Conservation (phyloP, 2,329 filamentous ascomycete genomes). For the Phoma sp. region DNA sequence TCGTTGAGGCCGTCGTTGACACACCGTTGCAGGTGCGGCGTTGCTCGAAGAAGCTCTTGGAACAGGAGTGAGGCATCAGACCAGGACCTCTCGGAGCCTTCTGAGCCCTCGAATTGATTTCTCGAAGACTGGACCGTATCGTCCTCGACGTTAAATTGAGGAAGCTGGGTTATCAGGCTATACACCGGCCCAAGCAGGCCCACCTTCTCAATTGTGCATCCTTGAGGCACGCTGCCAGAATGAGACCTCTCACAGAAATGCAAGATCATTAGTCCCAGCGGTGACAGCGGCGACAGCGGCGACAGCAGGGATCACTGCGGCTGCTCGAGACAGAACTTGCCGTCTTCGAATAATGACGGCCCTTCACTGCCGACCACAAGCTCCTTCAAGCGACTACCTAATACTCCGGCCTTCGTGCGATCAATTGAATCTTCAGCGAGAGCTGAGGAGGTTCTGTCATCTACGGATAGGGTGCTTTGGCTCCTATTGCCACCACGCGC, state of each 20-base stretch:
- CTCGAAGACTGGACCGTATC: background rate
- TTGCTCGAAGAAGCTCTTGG: background rate
- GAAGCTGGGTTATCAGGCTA: conserved; percentile 21
- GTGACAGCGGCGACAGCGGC: too few relatives aligned
- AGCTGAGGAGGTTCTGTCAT: too few relatives aligned
- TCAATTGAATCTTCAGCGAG: background rate
- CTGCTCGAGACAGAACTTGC: conserved; percentile 1
- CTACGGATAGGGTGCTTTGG: too few relatives aligned
- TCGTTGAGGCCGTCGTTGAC: conserved; percentile 1
- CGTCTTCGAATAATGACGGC: background rate
- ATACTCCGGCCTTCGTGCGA: background rate
- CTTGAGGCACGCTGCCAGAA: background rate
- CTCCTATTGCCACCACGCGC: too few relatives aligned
- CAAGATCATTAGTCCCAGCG: conserved; percentile 24
- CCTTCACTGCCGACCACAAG: background rate
- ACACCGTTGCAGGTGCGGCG: background rate
- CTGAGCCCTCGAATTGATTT: background rate
- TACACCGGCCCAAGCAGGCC: conserved; percentile 25
- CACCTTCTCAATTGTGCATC: conserved; percentile 6
- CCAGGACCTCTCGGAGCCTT: conserved; percentile 11
- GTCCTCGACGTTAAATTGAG: conserved; percentile 18
- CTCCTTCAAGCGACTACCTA: background rate
- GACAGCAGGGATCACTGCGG: background rate
- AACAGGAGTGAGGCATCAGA: conserved; percentile 3
- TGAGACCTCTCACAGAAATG: conserved; percentile 23